Base-by-base conservation (phyloP, 106 monocot species). In the Hemerocallis citrina region DNA sequence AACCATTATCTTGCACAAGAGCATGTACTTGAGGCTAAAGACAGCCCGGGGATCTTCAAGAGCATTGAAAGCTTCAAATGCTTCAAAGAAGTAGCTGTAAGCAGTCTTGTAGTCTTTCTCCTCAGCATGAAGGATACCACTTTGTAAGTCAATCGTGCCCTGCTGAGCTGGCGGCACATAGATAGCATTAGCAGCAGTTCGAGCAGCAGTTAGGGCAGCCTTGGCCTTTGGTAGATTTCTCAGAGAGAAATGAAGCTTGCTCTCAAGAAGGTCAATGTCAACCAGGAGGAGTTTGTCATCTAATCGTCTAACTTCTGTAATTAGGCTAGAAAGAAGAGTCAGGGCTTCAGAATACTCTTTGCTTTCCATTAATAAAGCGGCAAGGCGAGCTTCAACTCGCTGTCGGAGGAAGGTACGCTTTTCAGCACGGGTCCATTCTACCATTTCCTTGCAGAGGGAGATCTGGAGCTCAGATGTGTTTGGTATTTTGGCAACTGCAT, bases 1-100 rank as follows among this genome's bases (percentile, higher is more conserved):
- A 28, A 95, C 94, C 94, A 95, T 95, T 34, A 89, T 95, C 81
- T 95, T 95, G 77, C 95, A 89, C 38, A 90, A 67, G 7, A 95
- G 89, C 95, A 95, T 90, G 78, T 95, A 95, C 44, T 95, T 90
- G 54, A 95, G 76, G 56, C 95, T 78, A 56, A 78, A 89, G 25
- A 95, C 81, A 0, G 95, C 89, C 3, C 86, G 51, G 1, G 89
- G 83, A 54, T 95, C 89, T 29, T 83, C 85, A 0, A 89, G 78
- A 12, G 86, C 83, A 70, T 84, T 86, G 75, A 95, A 89, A 43
- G 89, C 95, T 67, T 93, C 93, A 58, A 93, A 93, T 52, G 89
- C 93, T 59, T 95, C 95, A 42, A 95, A 89, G 72, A 95, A 95
- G 54, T 89, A 95, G 62, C 89, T 95, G 76, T 95, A 95, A 0